Evolutionary conservation across 2,329 filamentous ascomycete genomes (phyloP).

Genomic region (Davidsoniella eucalypti): DNA sequence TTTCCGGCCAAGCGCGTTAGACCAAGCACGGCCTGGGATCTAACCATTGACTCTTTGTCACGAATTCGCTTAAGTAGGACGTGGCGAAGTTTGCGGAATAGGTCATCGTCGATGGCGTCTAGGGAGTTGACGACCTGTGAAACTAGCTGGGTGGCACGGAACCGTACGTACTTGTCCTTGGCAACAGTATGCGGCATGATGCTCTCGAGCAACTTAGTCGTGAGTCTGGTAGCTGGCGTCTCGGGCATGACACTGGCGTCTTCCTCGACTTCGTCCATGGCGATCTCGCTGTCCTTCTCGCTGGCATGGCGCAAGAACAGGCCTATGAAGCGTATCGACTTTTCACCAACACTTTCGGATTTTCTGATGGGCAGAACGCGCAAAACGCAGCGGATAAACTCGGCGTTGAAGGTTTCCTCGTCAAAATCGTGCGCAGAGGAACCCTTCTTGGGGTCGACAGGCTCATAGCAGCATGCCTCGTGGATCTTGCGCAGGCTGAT

Average conservation of each 20-base stretch:
- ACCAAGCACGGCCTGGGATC: constrained; percentile 80
- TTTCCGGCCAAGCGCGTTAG: constrained; percentile 73
- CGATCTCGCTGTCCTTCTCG: constrained; percentile 53
- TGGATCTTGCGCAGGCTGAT: constrained; percentile 82
- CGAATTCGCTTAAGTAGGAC: constrained; percentile 71
- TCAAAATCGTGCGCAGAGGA: constrained; percentile 49
- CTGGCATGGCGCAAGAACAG: constrained; percentile 62
- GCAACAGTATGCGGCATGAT: constrained; percentile 61
- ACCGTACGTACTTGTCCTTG: constrained; percentile 88
- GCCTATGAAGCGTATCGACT: constrained; percentile 72
- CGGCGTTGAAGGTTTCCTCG: constrained; percentile 73
- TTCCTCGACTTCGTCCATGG: constrained; percentile 45
- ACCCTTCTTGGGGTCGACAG: constrained; percentile 32
- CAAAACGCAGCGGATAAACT: constrained; percentile 69
- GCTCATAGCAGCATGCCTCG: constrained; percentile 62
- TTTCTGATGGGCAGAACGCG: constrained; percentile 80
- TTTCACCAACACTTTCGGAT: constrained; percentile 74
- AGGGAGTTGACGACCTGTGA: constrained; percentile 86
- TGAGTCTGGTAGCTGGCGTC: constrained; percentile 70
- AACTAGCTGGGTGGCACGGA: constrained; percentile 74
- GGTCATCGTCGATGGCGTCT: constrained; percentile 77
- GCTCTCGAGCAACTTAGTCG: constrained; percentile 53
- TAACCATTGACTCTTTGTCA: constrained; percentile 86
- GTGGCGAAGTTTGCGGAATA: constrained; percentile 68
- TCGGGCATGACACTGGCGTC: constrained; percentile 59